Evolutionary conservation across 192 early-diverging fungal species (phyloP).

Genomic region (Coemansia sp.): DNA sequence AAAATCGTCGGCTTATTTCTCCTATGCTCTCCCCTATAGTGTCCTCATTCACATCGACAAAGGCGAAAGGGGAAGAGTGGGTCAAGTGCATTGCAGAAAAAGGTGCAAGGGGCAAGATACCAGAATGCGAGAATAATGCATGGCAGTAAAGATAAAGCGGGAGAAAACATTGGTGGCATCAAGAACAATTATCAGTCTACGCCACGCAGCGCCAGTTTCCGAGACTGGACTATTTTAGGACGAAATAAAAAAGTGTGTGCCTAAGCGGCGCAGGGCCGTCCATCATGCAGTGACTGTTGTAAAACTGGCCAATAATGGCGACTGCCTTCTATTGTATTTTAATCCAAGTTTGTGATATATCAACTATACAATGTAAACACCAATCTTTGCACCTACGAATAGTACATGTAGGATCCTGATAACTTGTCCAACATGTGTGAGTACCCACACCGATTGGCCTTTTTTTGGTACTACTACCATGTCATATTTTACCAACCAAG

Average conservation of each 20-base stretch:
- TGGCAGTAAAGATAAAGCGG: neutral
- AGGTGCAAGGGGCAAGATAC: neutral
- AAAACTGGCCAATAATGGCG: neutral
- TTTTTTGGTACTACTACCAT: no score
- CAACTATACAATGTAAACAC: neutral
- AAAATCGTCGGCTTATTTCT: neutral
- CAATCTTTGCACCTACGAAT: neutral
- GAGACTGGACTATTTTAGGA: neutral
- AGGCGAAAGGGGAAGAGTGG: neutral
- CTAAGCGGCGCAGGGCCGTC: neutral
- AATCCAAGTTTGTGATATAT: neutral
- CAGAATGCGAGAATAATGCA: neutral
- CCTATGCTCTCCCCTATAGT: neutral
- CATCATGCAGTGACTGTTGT: neutral
- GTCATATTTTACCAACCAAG: no score
- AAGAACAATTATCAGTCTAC: neutral
- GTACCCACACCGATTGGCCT: no score
- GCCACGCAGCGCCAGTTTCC: neutral
- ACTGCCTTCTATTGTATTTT: neutral
- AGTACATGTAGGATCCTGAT: neutral
- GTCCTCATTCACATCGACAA: neutral
- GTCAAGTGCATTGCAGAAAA: neutral
- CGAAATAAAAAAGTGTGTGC: neutral
- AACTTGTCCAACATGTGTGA: neutral
- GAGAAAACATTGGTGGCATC: neutral